Conservation (phyloP, 768 basidiomycete genomes). For the Tricholoma sp. region DNA sequence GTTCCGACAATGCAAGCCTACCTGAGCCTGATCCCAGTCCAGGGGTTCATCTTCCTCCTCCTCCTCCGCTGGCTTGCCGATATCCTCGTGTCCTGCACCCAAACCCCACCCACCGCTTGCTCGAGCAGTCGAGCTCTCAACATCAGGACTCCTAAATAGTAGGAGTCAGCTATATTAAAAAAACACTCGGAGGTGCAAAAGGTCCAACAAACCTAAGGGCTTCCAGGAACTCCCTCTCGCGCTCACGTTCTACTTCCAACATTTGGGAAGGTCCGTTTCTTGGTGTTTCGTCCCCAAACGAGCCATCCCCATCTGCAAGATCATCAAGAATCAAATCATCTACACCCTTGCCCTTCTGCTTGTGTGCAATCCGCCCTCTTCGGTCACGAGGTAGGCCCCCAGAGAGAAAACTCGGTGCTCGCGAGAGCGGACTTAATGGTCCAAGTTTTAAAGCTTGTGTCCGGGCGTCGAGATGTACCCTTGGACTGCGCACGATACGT, state of each 20-base stretch:
- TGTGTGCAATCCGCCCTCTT: conserved; percentile 67
- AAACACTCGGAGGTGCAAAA: background rate
- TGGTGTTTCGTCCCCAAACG: conserved; percentile 51
- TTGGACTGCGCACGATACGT: conserved; percentile 53
- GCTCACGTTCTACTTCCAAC: conserved; percentile 39
- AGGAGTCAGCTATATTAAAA: background rate
- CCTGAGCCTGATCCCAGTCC: conserved; percentile 73
- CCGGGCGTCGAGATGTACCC: conserved; percentile 31
- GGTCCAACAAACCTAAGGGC: conserved; percentile 33
- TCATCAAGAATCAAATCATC: conserved; percentile 23
- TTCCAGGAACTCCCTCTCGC: conserved; percentile 54
- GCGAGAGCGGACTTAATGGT: conserved; percentile 23
- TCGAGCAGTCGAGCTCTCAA: conserved; percentile 31
- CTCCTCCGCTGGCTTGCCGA: conserved; percentile 40
- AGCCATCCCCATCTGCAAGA: conserved; percentile 30
- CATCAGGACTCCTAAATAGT: conserved; percentile 46
- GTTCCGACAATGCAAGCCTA: conserved; percentile 13
- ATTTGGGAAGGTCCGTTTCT: conserved; percentile 32
- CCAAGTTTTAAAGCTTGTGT: conserved; percentile 19
- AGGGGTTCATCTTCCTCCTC: conserved; percentile 62
- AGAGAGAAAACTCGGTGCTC: conserved; percentile 66
- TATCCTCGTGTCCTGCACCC: conserved; percentile 53
- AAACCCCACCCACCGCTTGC: conserved; percentile 73
- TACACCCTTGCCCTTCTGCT: conserved; percentile 29
- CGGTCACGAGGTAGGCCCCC: conserved; percentile 73